Evolutionary conservation across 495 filamentous ascomycete species (phyloP), one percentile per base, ranked within the genome.

Genomic region (Penicillium daleae): DNA sequence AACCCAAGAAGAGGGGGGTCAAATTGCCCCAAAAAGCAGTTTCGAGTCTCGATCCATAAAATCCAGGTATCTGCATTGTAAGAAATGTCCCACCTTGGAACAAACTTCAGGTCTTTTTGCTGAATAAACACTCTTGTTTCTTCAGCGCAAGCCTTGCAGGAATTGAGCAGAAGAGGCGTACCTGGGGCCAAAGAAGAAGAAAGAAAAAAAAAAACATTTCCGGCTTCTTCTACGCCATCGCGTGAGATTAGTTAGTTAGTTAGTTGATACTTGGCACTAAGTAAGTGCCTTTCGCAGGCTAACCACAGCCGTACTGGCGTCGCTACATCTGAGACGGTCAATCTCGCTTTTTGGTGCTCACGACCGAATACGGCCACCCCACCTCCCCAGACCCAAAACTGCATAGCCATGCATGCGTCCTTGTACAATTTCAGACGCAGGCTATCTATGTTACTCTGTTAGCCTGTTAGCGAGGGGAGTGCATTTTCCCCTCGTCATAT

Each of bases 291-390:
- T 13, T 44, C n/a, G 40, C 10, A 44, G n/a, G n/a, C 40, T 46
- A 46, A 22, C 42, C 42, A 21, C 21, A 24, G 42, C 19, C 21
- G 42, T 46, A 46, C 21, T 46, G 42, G 42, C 46, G 24, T 5
- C 15, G 24, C 29, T 50, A 50, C 24, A 50, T 50, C 26, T 50
- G 46, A 50, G 26, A 50, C 46, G 29, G 24, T 50, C 24, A n/a
- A 50, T 50, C 46, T 27, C 22, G 46, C 24, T 50, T 50, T 50
- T 29, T 21, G 13, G 6, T 31, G 5, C 9, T 29, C 8, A 24
- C 13, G 24, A 15, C 46, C 24, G 46, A 50, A 29, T n/a, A 13
- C 35, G 35, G 19, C 21, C n/a, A n/a, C 46, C 24, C 46, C 46
- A n/a, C 13, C 46, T 29, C 42, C 42, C 40, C 40, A 19, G 40